phyloP scores from a whole-genome alignment of 2,329 filamentous ascomycete species.

The Ceratocystis cubensis region DNA sequence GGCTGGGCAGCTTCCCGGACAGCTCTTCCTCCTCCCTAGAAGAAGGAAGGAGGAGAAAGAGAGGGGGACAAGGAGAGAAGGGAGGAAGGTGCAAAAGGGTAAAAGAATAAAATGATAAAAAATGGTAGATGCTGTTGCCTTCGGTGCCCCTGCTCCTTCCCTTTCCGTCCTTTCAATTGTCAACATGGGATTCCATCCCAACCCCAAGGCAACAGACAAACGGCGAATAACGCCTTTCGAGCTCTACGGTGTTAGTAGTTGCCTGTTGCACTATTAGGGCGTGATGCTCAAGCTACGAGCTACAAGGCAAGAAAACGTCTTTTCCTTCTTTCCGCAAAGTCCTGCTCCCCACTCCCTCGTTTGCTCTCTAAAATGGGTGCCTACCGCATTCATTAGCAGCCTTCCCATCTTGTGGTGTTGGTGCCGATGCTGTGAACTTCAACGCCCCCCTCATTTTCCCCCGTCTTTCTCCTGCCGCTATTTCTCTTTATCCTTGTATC shows the following conservation, averaged over 20 bases:
- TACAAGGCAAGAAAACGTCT: neutral
- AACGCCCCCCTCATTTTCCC: neutral
- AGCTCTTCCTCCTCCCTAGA: neutral
- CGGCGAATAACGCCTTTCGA: no score
- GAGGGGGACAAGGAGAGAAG: neutral
- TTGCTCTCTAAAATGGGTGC: neutral
- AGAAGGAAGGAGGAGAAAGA: neutral
- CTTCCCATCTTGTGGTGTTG: neutral
- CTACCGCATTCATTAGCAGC: neutral
- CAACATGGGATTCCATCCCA: neutral
- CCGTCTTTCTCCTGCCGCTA: neutral
- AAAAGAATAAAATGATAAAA: neutral
- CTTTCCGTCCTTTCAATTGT: neutral
- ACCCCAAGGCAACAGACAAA: neutral
- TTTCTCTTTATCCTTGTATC: neutral
- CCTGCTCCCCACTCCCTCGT: neutral
- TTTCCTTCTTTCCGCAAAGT: neutral
- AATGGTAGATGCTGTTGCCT: neutral
- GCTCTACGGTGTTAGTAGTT: neutral
- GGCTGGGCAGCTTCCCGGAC: neutral
- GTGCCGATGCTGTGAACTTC: neutral
- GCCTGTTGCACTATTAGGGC: neutral
- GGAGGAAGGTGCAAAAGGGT: neutral
- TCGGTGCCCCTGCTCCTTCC: neutral
- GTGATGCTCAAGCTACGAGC: neutral